phyloP scores from a whole-genome alignment of 179 eudicot species.

The Patellifolia procumbens region DNA sequence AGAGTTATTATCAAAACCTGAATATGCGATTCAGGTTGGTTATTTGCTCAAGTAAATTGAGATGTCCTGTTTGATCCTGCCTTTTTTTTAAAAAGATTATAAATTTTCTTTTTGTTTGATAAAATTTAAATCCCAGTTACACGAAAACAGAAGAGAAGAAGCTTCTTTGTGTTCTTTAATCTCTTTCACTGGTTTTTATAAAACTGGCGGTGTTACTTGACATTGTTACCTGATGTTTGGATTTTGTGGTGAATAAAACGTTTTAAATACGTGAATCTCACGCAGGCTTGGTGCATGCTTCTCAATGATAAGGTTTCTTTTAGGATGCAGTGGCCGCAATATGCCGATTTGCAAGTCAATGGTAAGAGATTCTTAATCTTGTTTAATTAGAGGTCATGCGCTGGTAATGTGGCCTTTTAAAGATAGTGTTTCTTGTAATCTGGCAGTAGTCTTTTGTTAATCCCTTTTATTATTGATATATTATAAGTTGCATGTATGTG shows the following conservation, averaged over 20 bases:
- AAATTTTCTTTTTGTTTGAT: neutral
- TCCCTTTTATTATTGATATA: neutral
- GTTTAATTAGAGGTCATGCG: neutral
- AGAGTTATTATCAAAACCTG: constrained; percentile 74
- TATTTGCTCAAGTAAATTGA: neutral
- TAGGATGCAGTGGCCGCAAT: constrained; percentile 99
- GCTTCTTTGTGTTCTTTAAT: neutral
- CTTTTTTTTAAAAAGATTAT: neutral
- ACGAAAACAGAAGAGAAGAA: neutral
- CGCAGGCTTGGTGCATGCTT: constrained; percentile 99
- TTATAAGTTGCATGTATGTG: neutral
- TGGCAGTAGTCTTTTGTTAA: neutral
- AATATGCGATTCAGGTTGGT: constrained; percentile 86
- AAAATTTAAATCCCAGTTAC: too few relatives aligned
- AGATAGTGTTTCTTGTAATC: neutral
- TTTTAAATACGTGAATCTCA: neutral
- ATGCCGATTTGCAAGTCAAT: constrained; percentile 89
- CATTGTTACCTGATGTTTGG: neutral
- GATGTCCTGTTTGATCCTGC: neutral
- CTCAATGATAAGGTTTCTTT: constrained; percentile 94
- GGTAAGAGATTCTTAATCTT: constrained; percentile 50
- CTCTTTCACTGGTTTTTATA: neutral
- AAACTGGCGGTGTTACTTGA: neutral
- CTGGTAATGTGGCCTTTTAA: neutral
- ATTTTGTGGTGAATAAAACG: neutral